phyloP scores from a whole-genome alignment of 2,329 filamentous ascomycete species.

The Cladosporium sp. region DNA sequence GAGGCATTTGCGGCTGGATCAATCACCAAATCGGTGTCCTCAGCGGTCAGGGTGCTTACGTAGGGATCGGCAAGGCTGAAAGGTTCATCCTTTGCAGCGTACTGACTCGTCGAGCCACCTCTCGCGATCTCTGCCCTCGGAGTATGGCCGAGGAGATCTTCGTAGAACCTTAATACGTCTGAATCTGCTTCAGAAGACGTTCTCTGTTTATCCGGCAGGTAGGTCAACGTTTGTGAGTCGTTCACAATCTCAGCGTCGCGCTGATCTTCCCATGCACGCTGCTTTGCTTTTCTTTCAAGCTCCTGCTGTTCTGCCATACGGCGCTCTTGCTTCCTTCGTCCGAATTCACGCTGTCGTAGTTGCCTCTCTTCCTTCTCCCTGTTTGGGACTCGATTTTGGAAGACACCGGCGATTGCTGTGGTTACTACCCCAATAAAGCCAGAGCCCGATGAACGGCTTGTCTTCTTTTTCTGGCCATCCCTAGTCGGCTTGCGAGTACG shows the following conservation, averaged over 20 bases:
- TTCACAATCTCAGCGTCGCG: constrained; percentile 8
- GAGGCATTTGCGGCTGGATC: too few relatives aligned
- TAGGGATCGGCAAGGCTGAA: too few relatives aligned
- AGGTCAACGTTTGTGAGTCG: constrained; percentile 10
- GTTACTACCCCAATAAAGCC: constrained; percentile 14
- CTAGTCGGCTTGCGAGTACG: constrained; percentile 3
- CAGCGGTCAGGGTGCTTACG: too few relatives aligned
- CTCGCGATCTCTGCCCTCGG: too few relatives aligned
- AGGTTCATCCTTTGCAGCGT: too few relatives aligned
- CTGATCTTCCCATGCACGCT: constrained; percentile 6
- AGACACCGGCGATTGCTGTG: constrained; percentile 12
- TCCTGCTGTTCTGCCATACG: constrained; percentile 13
- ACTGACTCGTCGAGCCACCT: too few relatives aligned
- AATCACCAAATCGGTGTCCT: too few relatives aligned
- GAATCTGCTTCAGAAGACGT: constrained; percentile 9
- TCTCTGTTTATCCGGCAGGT: constrained; percentile 8
- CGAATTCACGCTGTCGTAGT: constrained; percentile 13
- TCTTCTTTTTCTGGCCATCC: constrained; percentile 1
- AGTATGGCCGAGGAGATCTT: too few relatives aligned
- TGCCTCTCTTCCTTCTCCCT: constrained; percentile 11
- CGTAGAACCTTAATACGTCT: too few relatives aligned
- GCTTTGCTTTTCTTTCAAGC: constrained; percentile 2
- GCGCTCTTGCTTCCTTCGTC: constrained; percentile 11
- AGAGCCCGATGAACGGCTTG: too few relatives aligned
- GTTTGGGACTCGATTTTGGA: constrained; percentile 15